Conservation (phyloP, 768 basidiomycete species). For the Russula sp. region DNA sequence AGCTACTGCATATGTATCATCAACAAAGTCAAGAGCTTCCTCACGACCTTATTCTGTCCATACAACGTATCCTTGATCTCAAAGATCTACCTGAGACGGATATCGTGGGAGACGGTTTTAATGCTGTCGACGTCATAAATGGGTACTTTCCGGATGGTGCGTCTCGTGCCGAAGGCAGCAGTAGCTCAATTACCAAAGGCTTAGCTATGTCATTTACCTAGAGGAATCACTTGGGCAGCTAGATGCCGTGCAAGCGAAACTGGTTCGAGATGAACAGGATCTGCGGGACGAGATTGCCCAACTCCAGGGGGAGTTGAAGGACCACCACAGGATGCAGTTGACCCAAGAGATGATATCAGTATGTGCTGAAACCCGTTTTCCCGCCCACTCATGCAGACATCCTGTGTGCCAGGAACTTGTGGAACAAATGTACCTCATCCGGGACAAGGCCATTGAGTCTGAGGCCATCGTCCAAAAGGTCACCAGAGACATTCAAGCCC, state of each 20-base stretch:
- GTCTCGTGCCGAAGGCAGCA: conserved; percentile 22
- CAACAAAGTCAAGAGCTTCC: conserved; percentile 46
- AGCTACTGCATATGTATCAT: conserved; percentile 11
- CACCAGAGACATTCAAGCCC: conserved; percentile 91
- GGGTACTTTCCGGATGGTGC: conserved; percentile 75
- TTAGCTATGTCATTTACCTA: conserved; percentile 30
- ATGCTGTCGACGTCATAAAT: conserved; percentile 50
- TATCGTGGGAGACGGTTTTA: conserved; percentile 51
- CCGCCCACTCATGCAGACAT: not conserved
- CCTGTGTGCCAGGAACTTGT: conserved; percentile 65
- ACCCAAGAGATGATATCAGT: conserved; percentile 98
- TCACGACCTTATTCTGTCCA: conserved; percentile 59
- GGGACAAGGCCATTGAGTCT: conserved; percentile 95
- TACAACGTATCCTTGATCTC: conserved; percentile 64
- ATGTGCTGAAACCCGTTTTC: conserved; percentile 24
- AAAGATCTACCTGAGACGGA: conserved; percentile 42
- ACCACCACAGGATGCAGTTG: conserved; percentile 81
- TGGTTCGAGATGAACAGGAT: conserved; percentile 62
- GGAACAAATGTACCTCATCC: conserved; percentile 91
- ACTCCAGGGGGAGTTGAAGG: conserved; percentile 63
- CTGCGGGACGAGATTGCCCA: conserved; percentile 66
- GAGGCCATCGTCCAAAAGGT: conserved; percentile 94
- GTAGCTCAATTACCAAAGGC: not conserved
- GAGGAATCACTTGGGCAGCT: conserved; percentile 73
- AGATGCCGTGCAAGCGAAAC: conserved; percentile 59